These are phyloP conservation scores for Coprinopsis strossmayeri DNA, from an alignment of 768 basidiomycete species.

Conservation along the genomic window DNA sequence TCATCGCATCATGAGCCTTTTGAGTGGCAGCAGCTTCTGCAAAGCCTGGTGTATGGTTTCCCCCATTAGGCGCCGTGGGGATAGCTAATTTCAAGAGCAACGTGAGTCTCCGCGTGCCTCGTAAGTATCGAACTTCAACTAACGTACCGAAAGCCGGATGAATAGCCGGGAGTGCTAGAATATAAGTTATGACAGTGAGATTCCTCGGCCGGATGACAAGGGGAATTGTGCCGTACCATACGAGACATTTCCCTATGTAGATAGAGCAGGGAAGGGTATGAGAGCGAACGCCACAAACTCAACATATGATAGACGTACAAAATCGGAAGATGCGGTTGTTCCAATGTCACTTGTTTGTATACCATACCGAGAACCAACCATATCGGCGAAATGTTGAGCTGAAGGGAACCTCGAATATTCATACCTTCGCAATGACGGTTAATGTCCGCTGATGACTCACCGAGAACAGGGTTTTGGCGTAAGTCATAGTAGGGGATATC, in stretches of 20 bases:
- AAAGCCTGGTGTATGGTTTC: slow-evolving; percentile 74
- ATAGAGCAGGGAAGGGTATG: neutral
- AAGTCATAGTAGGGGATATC: slow-evolving; percentile 47
- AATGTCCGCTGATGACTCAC: slow-evolving; percentile 31
- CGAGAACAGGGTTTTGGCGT: slow-evolving; percentile 50
- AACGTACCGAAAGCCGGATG: slow-evolving; percentile 57
- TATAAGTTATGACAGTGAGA: slow-evolving; percentile 6
- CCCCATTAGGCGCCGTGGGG: slow-evolving; percentile 61
- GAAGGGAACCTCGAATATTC: neutral
- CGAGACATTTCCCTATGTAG: slow-evolving; percentile 64
- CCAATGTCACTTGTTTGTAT: slow-evolving; percentile 23
- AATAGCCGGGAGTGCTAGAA: slow-evolving; percentile 50
- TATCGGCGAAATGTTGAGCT: slow-evolving; percentile 51
- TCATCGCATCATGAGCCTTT: slow-evolving; percentile 57
- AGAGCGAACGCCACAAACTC: neutral
- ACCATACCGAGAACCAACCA: slow-evolving; percentile 39
- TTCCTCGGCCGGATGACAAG: neutral
- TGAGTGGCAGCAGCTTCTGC: slow-evolving; percentile 48
- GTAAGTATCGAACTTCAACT: neutral
- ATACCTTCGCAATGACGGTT: slow-evolving; percentile 3
- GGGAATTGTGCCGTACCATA: slow-evolving; percentile 39
- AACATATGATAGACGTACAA: slow-evolving; percentile 40
- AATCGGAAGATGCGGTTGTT: slow-evolving; percentile 67
- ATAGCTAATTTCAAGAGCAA: slow-evolving; percentile 40
- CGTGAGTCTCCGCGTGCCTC: neutral